These are phyloP conservation scores for Diaporthe ampelina DNA, from an alignment of 2,329 filamentous ascomycete genomes.

Conservation along the genomic window DNA sequence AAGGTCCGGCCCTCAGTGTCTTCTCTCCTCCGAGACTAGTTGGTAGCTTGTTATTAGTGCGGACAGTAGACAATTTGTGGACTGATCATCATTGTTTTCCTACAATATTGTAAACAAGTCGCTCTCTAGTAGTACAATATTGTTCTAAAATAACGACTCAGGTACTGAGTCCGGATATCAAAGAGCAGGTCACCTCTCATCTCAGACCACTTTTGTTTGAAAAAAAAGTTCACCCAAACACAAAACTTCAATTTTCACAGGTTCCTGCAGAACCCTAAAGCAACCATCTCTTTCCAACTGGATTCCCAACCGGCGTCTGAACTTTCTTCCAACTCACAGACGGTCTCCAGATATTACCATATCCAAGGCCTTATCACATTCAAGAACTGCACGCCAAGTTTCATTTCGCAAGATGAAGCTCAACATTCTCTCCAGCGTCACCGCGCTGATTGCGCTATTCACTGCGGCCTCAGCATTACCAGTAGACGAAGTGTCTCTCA, in stretches of 20 bases:
- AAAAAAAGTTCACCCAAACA: neutral
- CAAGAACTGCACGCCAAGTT: neutral
- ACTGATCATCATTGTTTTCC: neutral
- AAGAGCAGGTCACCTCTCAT: no score
- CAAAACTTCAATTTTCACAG: neutral
- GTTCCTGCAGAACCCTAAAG: no score
- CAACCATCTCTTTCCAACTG: neutral
- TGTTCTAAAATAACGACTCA: no score
- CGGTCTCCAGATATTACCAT: neutral
- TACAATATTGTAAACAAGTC: no score
- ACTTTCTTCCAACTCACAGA: neutral
- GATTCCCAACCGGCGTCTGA: neutral
- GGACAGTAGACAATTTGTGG: neutral
- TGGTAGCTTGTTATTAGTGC: neutral
- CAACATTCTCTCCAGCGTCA: neutral
- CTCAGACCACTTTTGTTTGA: neutral
- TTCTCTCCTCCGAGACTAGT: neutral
- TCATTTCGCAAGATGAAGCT: neutral
- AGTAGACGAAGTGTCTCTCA: neutral
- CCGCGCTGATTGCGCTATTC: neutral
- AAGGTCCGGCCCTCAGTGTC: neutral
- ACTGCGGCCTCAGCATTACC: neutral
- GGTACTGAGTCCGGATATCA: no score
- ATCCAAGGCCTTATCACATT: neutral
- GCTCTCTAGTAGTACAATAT: no score